phyloP scores from a whole-genome alignment of 768 basidiomycete species.

The Ramaria rubella region DNA sequence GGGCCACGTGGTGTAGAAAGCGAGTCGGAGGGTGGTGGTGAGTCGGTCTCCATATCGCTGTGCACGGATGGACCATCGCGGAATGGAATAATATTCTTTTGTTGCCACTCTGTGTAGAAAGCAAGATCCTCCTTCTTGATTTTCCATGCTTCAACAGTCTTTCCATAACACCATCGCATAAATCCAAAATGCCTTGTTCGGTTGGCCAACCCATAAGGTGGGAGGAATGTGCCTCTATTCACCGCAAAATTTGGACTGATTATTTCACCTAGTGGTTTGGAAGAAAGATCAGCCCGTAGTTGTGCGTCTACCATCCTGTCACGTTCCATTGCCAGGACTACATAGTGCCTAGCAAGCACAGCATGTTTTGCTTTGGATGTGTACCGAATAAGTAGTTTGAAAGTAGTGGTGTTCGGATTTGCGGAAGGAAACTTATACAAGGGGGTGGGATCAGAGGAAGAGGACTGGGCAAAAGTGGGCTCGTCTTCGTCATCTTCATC shows the following conservation, averaged over 20 bases:
- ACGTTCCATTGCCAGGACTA: conserved; percentile 58
- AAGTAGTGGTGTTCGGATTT: conserved; percentile 53
- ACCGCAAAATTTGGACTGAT: conserved; percentile 47
- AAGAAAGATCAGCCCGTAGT: conserved; percentile 24
- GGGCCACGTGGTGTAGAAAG: neutral
- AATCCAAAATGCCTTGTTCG: conserved; percentile 50
- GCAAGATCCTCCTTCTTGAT: conserved; percentile 35
- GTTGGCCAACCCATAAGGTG: conserved; percentile 54
- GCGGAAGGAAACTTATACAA: conserved; percentile 36
- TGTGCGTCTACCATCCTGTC: conserved; percentile 45
- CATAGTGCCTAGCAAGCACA: conserved; percentile 16
- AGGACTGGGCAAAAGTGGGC: conserved; percentile 12
- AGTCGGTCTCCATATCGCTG: neutral
- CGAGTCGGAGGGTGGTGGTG: neutral
- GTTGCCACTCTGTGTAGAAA: conserved; percentile 1
- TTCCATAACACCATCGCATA: conserved; percentile 48
- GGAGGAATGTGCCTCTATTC: conserved; percentile 48
- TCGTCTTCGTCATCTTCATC: conserved; percentile 65
- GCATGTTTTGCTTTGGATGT: conserved; percentile 28
- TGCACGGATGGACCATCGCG: too few relatives aligned
- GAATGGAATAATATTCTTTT: neutral
- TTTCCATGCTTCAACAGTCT: conserved; percentile 40
- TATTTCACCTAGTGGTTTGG: conserved; percentile 27
- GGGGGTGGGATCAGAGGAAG: neutral
- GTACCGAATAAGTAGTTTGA: conserved; percentile 36